These are phyloP conservation scores for Phytophthora tentaculata DNA, from an alignment of 352 stramenopile genomes.

Conservation along the genomic window DNA sequence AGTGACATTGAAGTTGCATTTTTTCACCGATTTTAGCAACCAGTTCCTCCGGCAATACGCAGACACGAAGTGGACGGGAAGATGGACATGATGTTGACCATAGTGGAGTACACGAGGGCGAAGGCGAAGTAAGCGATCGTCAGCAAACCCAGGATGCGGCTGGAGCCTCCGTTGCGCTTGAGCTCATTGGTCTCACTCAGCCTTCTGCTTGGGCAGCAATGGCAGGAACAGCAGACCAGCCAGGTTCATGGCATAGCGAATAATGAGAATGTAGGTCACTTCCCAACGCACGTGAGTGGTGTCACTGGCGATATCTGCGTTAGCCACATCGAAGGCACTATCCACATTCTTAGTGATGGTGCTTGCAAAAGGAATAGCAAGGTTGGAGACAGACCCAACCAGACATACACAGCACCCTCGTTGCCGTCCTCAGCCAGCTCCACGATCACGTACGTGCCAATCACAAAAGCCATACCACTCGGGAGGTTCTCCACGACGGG, in stretches of 20 bases:
- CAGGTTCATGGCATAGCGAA: slow-evolving; percentile 48
- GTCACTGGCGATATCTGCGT: slow-evolving; percentile 48
- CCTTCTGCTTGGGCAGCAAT: slow-evolving; percentile 57
- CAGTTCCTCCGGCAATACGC: slow-evolving; percentile 34
- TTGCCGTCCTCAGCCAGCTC: slow-evolving; percentile 53
- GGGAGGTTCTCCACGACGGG: slow-evolving; percentile 43
- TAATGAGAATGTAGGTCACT: slow-evolving; percentile 49
- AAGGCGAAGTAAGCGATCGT: slow-evolving; percentile 48
- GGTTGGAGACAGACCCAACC: slow-evolving; percentile 48
- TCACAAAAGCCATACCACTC: slow-evolving; percentile 43
- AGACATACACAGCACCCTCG: slow-evolving; percentile 50
- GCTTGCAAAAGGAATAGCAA: slow-evolving; percentile 44
- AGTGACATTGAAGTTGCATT: slow-evolving; percentile 23
- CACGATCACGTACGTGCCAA: slow-evolving; percentile 50
- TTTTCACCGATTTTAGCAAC: slow-evolving; percentile 28
- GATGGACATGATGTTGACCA: slow-evolving; percentile 47
- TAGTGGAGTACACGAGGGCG: slow-evolving; percentile 35
- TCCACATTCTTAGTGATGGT: slow-evolving; percentile 52
- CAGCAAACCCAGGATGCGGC: slow-evolving; percentile 40
- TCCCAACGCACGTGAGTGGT: slow-evolving; percentile 43
- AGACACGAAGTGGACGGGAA: slow-evolving; percentile 38
- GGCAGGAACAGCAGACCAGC: slow-evolving; percentile 40
- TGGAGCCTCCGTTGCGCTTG: slow-evolving; percentile 45
- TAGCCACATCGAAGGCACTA: slow-evolving; percentile 44
- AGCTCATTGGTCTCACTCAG: slow-evolving; percentile 47